phyloP scores from a whole-genome alignment of 2,329 filamentous ascomycete genomes.

The Paraphaeosphaeria minitans region DNA sequence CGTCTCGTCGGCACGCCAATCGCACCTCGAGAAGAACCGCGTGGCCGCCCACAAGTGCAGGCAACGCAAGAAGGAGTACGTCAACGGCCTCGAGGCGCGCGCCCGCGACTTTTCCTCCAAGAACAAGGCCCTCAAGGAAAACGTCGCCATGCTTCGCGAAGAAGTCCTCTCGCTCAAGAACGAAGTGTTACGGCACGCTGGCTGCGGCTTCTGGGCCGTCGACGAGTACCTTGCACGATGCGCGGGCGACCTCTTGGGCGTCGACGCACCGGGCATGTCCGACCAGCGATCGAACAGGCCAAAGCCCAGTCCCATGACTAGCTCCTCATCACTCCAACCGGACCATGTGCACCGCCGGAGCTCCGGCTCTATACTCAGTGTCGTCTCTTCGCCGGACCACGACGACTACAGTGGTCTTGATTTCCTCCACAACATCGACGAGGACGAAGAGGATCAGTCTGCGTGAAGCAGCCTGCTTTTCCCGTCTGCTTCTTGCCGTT shows the following conservation, averaged over 20 bases:
- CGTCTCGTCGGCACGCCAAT: slow-evolving; percentile 42
- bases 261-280: slow-evolving; percentile 19
- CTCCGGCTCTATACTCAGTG: slow-evolving; percentile 18
- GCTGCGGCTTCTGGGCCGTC: slow-evolving; percentile 46
- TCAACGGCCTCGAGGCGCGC: slow-evolving; percentile 55
- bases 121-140: slow-evolving; percentile 43
- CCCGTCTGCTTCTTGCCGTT: background rate
- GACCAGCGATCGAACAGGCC: background rate
- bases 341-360: slow-evolving; percentile 14
- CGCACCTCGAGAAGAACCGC: slow-evolving; percentile 69
- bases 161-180: slow-evolving; percentile 46
- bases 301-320: slow-evolving; percentile 13
- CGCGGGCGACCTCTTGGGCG: slow-evolving; percentile 41
- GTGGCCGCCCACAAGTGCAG: slow-evolving; percentile 76
- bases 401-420: slow-evolving; percentile 39
- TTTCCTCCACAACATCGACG: slow-evolving; percentile 37
- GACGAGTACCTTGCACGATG: slow-evolving; percentile 46
- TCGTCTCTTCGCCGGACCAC: slow-evolving; percentile 17
- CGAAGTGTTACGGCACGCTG: slow-evolving; percentile 43
- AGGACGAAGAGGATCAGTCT: slow-evolving; percentile 24
- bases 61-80: slow-evolving; percentile 68
- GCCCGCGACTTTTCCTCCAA: slow-evolving; percentile 47
- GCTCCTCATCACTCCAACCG: slow-evolving; percentile 4
- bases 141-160: slow-evolving; percentile 40
- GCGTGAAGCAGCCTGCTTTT: background rate